A percentile compares a stretch with the other conserved stretches of the same genome.
Evolutionary conservation across 305 asterid species (phyloP).

Genomic region (Euphrasia arctica): DNA sequence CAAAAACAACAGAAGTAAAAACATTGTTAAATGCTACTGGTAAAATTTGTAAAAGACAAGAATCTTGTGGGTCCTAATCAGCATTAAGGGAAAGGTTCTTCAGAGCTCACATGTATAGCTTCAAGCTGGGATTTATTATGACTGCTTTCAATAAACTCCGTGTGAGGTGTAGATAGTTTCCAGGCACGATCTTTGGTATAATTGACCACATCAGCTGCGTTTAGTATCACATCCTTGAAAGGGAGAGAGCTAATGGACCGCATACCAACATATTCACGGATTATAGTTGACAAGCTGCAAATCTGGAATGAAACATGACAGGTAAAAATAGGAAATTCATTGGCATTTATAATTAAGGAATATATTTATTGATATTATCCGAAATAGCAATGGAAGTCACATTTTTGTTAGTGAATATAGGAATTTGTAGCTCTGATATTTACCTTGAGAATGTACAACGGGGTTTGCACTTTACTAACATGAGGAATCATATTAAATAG

Average conservation of each 20-base stretch:
- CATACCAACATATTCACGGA: constrained; percentile 90
- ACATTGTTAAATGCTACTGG: background rate
- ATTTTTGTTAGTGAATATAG: constrained; percentile 15
- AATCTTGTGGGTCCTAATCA: constrained; percentile 19
- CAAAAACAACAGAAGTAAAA: background rate
- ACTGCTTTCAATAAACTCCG: constrained; percentile 61
- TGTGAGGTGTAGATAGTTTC: constrained; percentile 77
- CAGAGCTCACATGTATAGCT: constrained; percentile 81
- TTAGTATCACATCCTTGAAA: constrained; percentile 79
- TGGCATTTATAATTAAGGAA: constrained; percentile 2
- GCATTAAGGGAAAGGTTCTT: constrained; percentile 21
- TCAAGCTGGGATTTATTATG: constrained; percentile 86
- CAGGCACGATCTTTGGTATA: constrained; percentile 74
- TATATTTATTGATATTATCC: background rate
- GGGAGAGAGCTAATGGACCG: constrained; percentile 80
- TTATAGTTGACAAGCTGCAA: constrained; percentile 92
- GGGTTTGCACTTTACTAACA: constrained; percentile 43
- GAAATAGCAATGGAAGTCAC: background rate
- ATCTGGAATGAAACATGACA: constrained; percentile 47
- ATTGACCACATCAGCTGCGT: constrained; percentile 54
- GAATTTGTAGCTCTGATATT: constrained; percentile 15
- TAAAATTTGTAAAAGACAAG: constrained; percentile 13
- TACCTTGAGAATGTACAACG: constrained; percentile 62
- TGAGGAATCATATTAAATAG: constrained; percentile 57
- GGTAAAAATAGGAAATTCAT: constrained; percentile 22